These are phyloP conservation scores for Hamiltosporidium tvaerminnensis DNA, from an alignment of 371 early-diverging fungal species.

Conservation along the genomic window DNA sequence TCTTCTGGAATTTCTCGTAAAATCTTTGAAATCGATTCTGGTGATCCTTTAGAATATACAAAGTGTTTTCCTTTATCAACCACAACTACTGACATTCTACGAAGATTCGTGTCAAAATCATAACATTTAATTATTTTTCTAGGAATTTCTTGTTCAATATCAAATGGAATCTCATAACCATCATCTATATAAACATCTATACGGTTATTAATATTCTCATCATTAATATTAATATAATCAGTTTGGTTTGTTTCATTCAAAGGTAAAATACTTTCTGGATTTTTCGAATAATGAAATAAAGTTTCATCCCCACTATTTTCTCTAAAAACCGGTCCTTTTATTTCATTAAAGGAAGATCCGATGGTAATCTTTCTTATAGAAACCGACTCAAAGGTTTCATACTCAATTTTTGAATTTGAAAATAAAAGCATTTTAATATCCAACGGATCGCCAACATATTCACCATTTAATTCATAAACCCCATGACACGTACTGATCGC, in stretches of 20 bases:
- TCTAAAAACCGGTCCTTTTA: no score
- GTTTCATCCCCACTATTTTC: no score
- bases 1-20: conserved; percentile 17
- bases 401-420: no score
- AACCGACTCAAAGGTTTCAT: no score
- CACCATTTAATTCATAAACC: conserved; percentile 69
- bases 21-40: conserved; percentile 35
- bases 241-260: no score
- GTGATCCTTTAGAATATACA: conserved; percentile 47
- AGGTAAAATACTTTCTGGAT: no score
- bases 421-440: conserved; percentile 79
- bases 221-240: no score
- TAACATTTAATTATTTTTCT: conserved; percentile 58
- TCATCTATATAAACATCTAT: conserved; percentile 9
- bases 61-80: conserved; percentile 2
- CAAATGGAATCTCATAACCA: conserved; percentile 57
- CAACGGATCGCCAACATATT: conserved; percentile 82
- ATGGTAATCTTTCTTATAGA: no score
- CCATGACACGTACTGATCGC: conserved; percentile 87
- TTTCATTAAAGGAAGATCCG: no score
- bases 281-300: no score
- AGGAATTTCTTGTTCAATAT: conserved; percentile 54
- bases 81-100: conserved; percentile 69
- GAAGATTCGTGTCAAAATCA: conserved; percentile 74
- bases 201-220: no score